These are phyloP conservation scores for Uncinocarpus reesii DNA, from an alignment of 2,329 filamentous ascomycete species.

Conservation along the genomic window DNA sequence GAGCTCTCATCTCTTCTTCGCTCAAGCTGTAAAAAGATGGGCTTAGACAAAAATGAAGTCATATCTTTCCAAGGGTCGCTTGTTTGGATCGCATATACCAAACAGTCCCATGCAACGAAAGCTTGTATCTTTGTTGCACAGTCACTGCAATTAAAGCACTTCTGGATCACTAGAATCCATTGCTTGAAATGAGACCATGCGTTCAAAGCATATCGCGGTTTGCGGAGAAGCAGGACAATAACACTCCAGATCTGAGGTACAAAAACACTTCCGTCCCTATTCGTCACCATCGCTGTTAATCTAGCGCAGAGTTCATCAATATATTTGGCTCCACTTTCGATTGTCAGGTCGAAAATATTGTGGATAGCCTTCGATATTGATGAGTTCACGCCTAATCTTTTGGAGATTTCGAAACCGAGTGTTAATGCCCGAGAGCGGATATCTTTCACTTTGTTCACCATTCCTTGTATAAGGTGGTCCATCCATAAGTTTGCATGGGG, in stretches of 20 bases:
- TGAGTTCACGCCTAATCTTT: slow-evolving; percentile 58
- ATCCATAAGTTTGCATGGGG: slow-evolving; percentile 65
- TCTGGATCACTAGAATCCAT: slow-evolving; percentile 71
- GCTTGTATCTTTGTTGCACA: slow-evolving; percentile 61
- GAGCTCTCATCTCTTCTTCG: slow-evolving; percentile 48
- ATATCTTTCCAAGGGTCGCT: slow-evolving; percentile 44
- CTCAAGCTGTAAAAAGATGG: slow-evolving; percentile 58
- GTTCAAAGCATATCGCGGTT: slow-evolving; percentile 47
- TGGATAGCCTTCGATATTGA: slow-evolving; percentile 56
- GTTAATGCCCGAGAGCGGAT: slow-evolving; percentile 64
- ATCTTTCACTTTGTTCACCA: slow-evolving; percentile 65
- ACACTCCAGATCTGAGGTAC: slow-evolving; percentile 88
- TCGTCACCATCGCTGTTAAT: slow-evolving; percentile 55
- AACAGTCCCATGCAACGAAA: slow-evolving; percentile 74
- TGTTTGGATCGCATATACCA: slow-evolving; percentile 64
- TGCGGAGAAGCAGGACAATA: slow-evolving; percentile 64
- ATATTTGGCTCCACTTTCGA: slow-evolving; percentile 49
- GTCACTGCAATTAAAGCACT: slow-evolving; percentile 73
- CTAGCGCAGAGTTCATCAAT: slow-evolving; percentile 58
- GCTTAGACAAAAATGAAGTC: slow-evolving; percentile 56
- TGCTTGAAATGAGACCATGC: slow-evolving; percentile 61
- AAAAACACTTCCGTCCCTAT: slow-evolving; percentile 48
- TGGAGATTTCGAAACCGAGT: slow-evolving; percentile 61
- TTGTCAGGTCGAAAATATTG: slow-evolving; percentile 41
- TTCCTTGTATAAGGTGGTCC: slow-evolving; percentile 66